Evolutionary conservation across 78 protist species (phyloP).

Genomic region (Dictyostelium citrinum): DNA sequence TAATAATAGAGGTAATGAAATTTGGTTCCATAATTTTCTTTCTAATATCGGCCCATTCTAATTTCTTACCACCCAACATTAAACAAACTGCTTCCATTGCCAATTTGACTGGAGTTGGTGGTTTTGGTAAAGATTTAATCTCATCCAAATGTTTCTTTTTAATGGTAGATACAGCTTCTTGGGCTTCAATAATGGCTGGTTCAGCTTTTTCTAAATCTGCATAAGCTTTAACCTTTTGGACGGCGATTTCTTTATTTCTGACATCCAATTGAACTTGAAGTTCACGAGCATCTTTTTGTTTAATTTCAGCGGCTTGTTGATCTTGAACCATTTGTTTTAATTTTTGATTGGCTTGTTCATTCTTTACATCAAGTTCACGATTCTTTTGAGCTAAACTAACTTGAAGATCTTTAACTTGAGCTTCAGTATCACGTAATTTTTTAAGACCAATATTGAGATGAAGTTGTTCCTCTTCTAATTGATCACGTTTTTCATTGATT

Average conservation of each 20-base stretch:
- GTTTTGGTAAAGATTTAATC: constrained; percentile 86
- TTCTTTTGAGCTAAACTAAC: constrained; percentile 66
- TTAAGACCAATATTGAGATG: constrained; percentile 95
- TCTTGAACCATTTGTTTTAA: constrained; percentile 88
- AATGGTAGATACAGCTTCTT: constrained; percentile 86
- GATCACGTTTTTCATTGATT: constrained; percentile 88
- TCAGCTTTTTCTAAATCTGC: constrained; percentile 88
- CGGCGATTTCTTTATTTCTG: constrained; percentile 64
- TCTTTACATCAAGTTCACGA: constrained; percentile 83
- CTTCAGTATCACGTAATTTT: constrained; percentile 89
- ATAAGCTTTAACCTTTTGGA: constrained; percentile 73
- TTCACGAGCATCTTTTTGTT: constrained; percentile 70
- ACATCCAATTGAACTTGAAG: constrained; percentile 65
- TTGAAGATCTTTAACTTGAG: constrained; percentile 87
- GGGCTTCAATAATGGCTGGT: constrained; percentile 91
- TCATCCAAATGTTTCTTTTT: constrained; percentile 88
- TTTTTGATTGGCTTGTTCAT: constrained; percentile 88
- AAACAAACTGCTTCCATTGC: constrained; percentile 89
- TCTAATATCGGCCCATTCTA: constrained; percentile 92
- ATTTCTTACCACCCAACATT: constrained; percentile 80
- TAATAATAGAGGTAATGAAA: constrained; percentile 87
- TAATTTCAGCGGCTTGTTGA: constrained; percentile 84
- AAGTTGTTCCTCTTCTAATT: constrained; percentile 93
- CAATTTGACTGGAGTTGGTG: constrained; percentile 88
- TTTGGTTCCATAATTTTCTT: constrained; percentile 71